Base-by-base conservation (phyloP, 257 asterid species). In the Przewalskia tangutica region DNA sequence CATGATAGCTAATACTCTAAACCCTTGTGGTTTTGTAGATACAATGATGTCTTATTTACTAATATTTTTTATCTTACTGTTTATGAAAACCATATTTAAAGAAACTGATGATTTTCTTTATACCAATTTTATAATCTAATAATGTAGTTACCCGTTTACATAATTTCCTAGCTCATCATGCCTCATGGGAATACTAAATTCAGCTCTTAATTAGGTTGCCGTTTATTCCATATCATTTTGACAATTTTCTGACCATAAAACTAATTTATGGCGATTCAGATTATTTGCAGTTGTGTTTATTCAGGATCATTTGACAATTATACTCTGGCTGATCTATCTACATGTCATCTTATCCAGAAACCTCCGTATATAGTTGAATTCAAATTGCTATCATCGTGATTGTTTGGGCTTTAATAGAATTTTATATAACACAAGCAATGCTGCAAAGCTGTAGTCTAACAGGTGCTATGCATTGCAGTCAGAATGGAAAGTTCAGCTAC, bases 401-500 rank as follows among this genome's bases (percentile, higher is more conserved):
- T 79, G 64, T 58, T 73, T 11, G 27, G 46, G 65, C 50, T 79
- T 53, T 9, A n/a, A 51, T 16, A 36, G 20, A 50, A 54, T 51
- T 55, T 78, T 51, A 13, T 71, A 51, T 60, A 2, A 59, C 80
- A 76, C 12, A 16, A 16, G 8, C 58, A 18, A 46, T 12, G 79
- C 48, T 23, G 62, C 62, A 73, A 73, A 48, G 38, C 79, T 50
- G 20, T 27, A 18, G 77, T 80, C 82, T 87, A 65, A 82, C 80
- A 56, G 82, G 53, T 76, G 60, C 16, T 62, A 56, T 80, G 62
- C 67, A 2, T 70, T 80, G 85, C 95, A 95, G 99, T 87, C 93
- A 92, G 87, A 89, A 95, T 84, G 97, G 97, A 71, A 95, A 92
- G 91, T 95, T 95, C 93, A 89, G 97, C 92, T 95, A 95, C 79